phyloP scores from a whole-genome alignment of 1,139 yeast genomes.

The Candida pseudocylindracea region DNA sequence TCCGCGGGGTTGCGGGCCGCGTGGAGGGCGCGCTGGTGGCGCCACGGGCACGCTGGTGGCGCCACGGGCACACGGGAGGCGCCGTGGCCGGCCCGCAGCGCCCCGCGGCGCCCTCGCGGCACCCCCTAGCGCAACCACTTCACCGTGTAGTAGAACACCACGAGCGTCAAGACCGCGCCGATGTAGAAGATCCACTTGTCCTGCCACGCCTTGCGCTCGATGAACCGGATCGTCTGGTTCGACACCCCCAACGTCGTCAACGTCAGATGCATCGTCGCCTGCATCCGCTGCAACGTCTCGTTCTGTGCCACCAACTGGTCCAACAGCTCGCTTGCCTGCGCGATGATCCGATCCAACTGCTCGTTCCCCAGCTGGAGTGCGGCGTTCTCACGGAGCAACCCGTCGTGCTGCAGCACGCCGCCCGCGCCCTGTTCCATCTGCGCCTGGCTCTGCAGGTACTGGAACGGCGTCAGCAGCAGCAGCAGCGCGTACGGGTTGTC shows the following conservation, averaged over 20 bases:
- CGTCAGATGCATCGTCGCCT: constrained; percentile 40
- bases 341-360: constrained; percentile 74
- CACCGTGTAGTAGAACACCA: constrained; percentile 48
- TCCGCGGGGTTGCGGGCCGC: too few species aligned
- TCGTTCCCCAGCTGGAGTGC: constrained; percentile 51
- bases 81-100: too few species aligned
- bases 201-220: constrained; percentile 70
- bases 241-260: constrained; percentile 75
- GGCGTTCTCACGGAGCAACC: constrained; percentile 43
- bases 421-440: constrained; percentile 8
- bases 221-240: constrained; percentile 58
- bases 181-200: constrained; percentile 81
- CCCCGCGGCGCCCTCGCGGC: too few species aligned
- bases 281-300: constrained; percentile 41
- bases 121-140: constrained; percentile 31
- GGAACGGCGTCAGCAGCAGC: constrained; percentile 4
- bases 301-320: constrained; percentile 79
- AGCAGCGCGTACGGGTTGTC: constrained; percentile 37
- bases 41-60: too few species aligned
- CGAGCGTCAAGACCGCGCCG: constrained; percentile 39
- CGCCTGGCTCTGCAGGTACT: constrained; percentile 8
- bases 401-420: constrained; percentile 23
- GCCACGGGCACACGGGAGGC: too few species aligned
- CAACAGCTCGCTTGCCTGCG: constrained; percentile 70
- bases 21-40: too few species aligned